phyloP scores from a whole-genome alignment of 139 green algal species.

The Chlorella sp. region DNA sequence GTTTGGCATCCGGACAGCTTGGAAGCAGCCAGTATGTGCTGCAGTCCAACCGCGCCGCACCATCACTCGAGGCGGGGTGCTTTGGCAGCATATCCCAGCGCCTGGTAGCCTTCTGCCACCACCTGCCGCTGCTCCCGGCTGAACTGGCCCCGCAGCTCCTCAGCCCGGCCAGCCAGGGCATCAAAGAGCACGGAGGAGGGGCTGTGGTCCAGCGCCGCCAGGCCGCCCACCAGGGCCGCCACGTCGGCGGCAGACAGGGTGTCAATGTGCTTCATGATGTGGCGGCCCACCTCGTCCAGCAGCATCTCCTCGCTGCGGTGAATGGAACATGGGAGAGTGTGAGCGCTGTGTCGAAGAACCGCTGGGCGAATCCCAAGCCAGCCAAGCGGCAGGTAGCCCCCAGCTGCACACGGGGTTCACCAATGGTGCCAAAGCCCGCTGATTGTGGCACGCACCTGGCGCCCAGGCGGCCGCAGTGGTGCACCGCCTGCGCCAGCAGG shows the following conservation, averaged over 20 bases:
- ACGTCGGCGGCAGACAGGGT: background rate
- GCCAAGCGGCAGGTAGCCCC: too few relatives aligned
- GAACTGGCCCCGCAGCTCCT: background rate
- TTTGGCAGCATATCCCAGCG: background rate
- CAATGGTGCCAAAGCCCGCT: too few relatives aligned
- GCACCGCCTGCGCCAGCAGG: background rate
- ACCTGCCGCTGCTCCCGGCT: background rate
- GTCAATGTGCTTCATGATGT: background rate
- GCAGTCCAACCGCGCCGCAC: too few relatives aligned
- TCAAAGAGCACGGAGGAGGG: constrained; percentile 1
- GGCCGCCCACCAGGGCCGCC: background rate
- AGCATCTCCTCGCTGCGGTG: constrained; percentile 35
- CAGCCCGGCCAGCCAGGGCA: background rate
- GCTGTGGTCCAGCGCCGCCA: constrained; percentile 9
- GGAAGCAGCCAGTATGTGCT: too few relatives aligned
- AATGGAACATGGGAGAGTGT: too few relatives aligned
- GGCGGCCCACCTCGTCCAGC: constrained; percentile 20
- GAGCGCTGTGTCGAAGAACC: too few relatives aligned
- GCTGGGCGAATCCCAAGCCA: too few relatives aligned
- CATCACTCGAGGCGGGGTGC: background rate
- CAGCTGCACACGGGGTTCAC: too few relatives aligned
- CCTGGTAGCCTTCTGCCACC: background rate
- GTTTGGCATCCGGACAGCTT: too few relatives aligned
- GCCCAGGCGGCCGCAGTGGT: background rate
- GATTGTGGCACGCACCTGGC: background rate